A percentile compares a stretch with the other conserved stretches of the same genome.
Evolutionary conservation across 1,139 yeast species (phyloP).

Genomic region (Zygoascus sp.): DNA sequence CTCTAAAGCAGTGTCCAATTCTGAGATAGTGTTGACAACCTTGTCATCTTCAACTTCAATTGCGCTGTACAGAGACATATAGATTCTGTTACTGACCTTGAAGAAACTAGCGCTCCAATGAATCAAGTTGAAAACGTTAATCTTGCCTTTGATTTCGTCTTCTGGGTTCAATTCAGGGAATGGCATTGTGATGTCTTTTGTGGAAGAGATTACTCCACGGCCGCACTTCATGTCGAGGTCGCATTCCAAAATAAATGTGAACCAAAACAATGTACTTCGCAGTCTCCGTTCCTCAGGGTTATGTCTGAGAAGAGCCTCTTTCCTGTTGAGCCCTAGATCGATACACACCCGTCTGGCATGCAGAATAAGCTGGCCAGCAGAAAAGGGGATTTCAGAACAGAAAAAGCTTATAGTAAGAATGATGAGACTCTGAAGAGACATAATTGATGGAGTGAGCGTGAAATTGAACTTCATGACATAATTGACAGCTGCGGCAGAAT

Average conservation of each 20-base stretch:
- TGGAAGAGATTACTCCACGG: constrained; percentile 52
- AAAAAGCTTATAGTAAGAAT: constrained; percentile 22
- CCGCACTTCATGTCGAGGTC: constrained; percentile 55
- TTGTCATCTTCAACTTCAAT: constrained; percentile 21
- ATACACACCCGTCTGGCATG: constrained; percentile 58
- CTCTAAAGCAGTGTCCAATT: constrained; percentile 32
- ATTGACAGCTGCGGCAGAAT: constrained; percentile 20
- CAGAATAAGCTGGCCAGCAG: constrained; percentile 44
- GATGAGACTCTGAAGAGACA: constrained; percentile 22
- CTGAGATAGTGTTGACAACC: constrained; percentile 27
- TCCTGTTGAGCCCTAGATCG: constrained; percentile 61
- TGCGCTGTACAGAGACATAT: background rate
- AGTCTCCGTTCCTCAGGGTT: constrained; percentile 38
- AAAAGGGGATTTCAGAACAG: constrained; percentile 37
- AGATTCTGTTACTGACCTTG: constrained; percentile 21
- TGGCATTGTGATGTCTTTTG: constrained; percentile 36
- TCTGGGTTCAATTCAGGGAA: constrained; percentile 14
- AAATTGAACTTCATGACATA: constrained; percentile 20
- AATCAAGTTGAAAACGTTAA: constrained; percentile 23
- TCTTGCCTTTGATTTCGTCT: background rate
- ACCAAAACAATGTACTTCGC: constrained; percentile 52
- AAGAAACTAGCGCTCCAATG: constrained; percentile 31
- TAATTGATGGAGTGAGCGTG: constrained; percentile 20
- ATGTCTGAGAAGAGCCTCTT: constrained; percentile 45
- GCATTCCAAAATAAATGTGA: constrained; percentile 51